Base-by-base conservation (phyloP, 2,329 filamentous ascomycete species). In the Monosporascus sp. region DNA sequence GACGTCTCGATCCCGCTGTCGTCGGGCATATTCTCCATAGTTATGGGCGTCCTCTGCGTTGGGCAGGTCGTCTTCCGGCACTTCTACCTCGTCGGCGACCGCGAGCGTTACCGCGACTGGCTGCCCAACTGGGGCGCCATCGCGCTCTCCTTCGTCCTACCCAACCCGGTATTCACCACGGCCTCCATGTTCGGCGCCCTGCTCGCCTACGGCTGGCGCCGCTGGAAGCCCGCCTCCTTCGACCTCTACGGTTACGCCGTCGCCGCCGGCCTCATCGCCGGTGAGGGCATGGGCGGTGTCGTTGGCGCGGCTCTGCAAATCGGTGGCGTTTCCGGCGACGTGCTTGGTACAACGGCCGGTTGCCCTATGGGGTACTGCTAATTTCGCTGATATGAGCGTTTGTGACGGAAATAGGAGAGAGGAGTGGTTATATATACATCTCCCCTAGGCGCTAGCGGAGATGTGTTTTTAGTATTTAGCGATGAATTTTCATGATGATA, bases 101-200 rank as follows among this genome's bases (percentile, higher is more conserved):
- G 75, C 53, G 80, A 78, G 58, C 81, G 80, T 72, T 77, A 79
- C 62, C 72, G 76, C 45, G 67, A 68, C 24, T 84, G 77, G 63
- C 75, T 83, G 55, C 82, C 82, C 52, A 85, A 85, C 73, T 82
- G 82, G 77, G 82, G 81, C 67, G 80, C 79, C 52, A 74, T 85
- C 39, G 80, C 78, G 15, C 71, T 85, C 37, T 77, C 81, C 2
- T 84, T 84, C 61, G 76, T 83, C 41, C 67, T 84, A 20, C 78
- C 80, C 1, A 75, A 76, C 50, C 81, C 80, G 1, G 72, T 77
- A 43, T 83, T 83, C 68, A 76, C 76, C 24, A 81, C 76, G 14
- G 81, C 83, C n/a, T 80, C 82, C 68, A 67, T 78, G 48, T 75
- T 83, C 24, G 83, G 83, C 14, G 75, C 81, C 2, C 66, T 77